Evolutionary conservation across 1,139 yeast genomes (phyloP), one percentile per base, ranked within the genome.

Genomic region (Meyerozyma elateridarum): DNA sequence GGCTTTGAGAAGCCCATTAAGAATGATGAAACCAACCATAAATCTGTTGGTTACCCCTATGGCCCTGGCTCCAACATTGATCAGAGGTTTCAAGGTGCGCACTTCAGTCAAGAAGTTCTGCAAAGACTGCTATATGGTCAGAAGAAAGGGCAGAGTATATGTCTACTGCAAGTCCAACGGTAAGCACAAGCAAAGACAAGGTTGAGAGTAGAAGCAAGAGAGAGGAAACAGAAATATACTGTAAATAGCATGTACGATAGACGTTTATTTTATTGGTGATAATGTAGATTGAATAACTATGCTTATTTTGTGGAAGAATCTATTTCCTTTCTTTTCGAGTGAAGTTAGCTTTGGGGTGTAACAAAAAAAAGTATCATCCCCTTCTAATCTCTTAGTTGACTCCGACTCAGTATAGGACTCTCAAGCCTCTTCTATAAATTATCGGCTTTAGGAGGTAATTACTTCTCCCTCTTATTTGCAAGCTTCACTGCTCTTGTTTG

Each of bases 171-270:
- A 89, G 57, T 69, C 91, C 29, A 87, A 88, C 57, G 88, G 89
- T 41, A 87, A 87, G 61, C 98, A 91, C 61, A 91, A 91, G 64
- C 98, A 91, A 61, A 85, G 96, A 62, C 97, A 89, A 62, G 96
- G 96, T 44, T 89, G 59, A 58, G 22, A 17, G 18, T 14, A 25
- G 31, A 15, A 20, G 8, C 28, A 24, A 6, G 15, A 8, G 20
- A 20, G 19, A 19, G 29, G 11, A 20, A 4, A 29, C 25, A 18
- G 26, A 20, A 13, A 8, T 5, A 5, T 5, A 34, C 11, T 11
- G 29, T 8, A 17, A 9, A 18, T 7, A 13, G 11, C 7, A 3
- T 7, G 6, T 13, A 12, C 19, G 2, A 9, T 20, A 8, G 9
- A n/a, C 3, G 20, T 26, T 9, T 25, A 17, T 26, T 21, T 6